Conservation (phyloP, 345 rosid species). For the Trapa incisa region DNA sequence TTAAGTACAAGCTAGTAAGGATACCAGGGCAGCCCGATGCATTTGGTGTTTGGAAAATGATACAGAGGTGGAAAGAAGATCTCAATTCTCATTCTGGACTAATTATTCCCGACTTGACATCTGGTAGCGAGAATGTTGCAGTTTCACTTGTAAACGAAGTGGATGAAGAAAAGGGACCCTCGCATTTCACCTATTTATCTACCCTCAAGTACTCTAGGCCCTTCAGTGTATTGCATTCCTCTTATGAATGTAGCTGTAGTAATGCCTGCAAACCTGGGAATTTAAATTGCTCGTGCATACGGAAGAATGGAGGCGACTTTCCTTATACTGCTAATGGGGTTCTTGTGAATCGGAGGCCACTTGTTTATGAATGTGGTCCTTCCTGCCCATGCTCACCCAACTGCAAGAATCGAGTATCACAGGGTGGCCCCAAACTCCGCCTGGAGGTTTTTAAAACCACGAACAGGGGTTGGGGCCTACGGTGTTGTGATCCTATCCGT, state of each 20-base stretch:
- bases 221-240: conserved; percentile 18
- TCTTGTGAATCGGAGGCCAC: conserved; percentile 46
- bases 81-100: conserved; percentile 37
- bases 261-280: conserved; percentile 54
- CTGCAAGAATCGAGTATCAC: conserved; percentile 67
- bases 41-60: conserved; percentile 51
- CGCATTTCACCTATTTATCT: conserved; percentile 50
- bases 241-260: conserved; percentile 30
- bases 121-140: conserved; percentile 61
- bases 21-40: conserved; percentile 59
- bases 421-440: conserved; percentile 46
- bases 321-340: conserved; percentile 54
- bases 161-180: conserved; percentile 75
- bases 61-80: conserved; percentile 53
- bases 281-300: conserved; percentile 53
- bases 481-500: conserved; percentile 86
- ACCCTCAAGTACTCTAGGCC: conserved; percentile 38
- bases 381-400: conserved; percentile 55
- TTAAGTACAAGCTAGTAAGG: conserved; percentile 61
- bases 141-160: conserved; percentile 82
- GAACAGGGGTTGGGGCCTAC: conserved; percentile 86
- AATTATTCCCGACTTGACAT: conserved; percentile 71
- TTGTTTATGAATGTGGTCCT: conserved; percentile 72
- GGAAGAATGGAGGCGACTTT: conserved; percentile 54
- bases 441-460: conserved; percentile 75